Evolutionary conservation across 106 monocot species (phyloP).

Genomic region (Allium sativum): DNA sequence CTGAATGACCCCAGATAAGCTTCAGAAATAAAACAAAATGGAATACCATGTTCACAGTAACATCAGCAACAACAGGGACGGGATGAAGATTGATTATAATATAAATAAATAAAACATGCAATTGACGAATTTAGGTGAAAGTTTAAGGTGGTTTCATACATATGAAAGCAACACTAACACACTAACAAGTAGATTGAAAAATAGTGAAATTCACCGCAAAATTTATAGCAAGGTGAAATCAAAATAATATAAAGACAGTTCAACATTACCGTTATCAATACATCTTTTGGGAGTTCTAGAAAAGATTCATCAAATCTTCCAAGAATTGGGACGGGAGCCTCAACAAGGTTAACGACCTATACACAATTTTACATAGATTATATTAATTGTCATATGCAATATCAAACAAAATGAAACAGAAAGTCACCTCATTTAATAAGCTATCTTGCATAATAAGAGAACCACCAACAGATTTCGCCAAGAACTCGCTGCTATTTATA

Average conservation of each 20-base stretch:
- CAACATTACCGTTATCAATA: slow-evolving; percentile 65
- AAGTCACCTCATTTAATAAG: slow-evolving; percentile 64
- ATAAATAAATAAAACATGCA: no score
- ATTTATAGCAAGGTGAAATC: background rate
- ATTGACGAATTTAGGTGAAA: no score
- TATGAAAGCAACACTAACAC: no score
- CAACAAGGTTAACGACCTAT: slow-evolving; percentile 91
- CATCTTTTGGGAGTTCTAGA: slow-evolving; percentile 85
- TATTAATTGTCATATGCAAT: background rate
- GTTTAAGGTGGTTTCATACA: no score
- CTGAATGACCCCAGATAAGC: background rate
- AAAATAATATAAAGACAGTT: background rate
- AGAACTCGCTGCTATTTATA: slow-evolving; percentile 28
- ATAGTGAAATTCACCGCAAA: background rate
- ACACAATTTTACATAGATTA: slow-evolving; percentile 4
- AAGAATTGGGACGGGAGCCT: slow-evolving; percentile 79
- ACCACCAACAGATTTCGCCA: slow-evolving; percentile 63
- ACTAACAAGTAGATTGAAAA: background rate
- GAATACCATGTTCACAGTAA: background rate
- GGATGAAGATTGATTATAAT: no score
- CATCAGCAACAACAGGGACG: no score
- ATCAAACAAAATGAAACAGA: slow-evolving; percentile 3
- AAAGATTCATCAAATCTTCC: slow-evolving; percentile 82
- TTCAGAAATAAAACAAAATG: background rate
- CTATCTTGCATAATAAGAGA: slow-evolving; percentile 33